Base-by-base conservation (phyloP, 2,329 filamentous ascomycete species). In the Colletotrichum cordylinicola region DNA sequence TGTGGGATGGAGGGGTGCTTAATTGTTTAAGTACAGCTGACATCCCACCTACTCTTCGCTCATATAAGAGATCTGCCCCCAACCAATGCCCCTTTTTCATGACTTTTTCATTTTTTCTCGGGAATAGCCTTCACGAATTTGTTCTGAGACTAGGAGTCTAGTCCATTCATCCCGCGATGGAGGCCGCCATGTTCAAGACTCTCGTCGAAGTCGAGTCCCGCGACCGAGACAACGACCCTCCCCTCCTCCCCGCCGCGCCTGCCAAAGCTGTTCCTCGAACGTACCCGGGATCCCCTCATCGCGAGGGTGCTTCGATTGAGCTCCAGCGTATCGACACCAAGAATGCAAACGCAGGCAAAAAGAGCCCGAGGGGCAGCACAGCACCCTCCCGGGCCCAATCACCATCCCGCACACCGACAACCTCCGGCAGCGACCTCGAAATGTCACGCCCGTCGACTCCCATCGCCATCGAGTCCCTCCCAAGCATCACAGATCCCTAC, bases 401-500 rank as follows among this genome's bases (percentile, higher is more conserved):
- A 55, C 68, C 65, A 13, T 43, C 62, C 15, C 66, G 66, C 56
- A 66, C 76, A 27, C 58, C 33, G 18, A 61, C 55, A 8, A 29
- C 35, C 7, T 71, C 71, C 18, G 67, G 60, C 6, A 69, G 48
- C 55, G 83, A 88, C 74, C 80, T 91, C 2, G 91, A 93, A 79
- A 88, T 87, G 81, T 93, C 90, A 79, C 83, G 88, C 16, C 89
- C 90, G 4, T 79, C 85, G 8, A 90, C 86, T 8, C 90, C 90
- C 6, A 21, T 79, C 2, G 86, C 83, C 9, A 86, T 86, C 1
- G 86, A 89, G 60, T 83, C 88, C 5, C 81, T 91, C 37, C 91
- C 91, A 65, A 93, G 88, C 77, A 89, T 91, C 74, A 92, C 88
- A 77, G 87, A 91, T 21, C 90, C 91, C 13, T 87, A 88, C 13